Percentiles rank a stretch among this genome's conserved stretches.
phyloP scores from a whole-genome alignment of 495 filamentous ascomycete genomes.

The Endocarpon pusillum region DNA sequence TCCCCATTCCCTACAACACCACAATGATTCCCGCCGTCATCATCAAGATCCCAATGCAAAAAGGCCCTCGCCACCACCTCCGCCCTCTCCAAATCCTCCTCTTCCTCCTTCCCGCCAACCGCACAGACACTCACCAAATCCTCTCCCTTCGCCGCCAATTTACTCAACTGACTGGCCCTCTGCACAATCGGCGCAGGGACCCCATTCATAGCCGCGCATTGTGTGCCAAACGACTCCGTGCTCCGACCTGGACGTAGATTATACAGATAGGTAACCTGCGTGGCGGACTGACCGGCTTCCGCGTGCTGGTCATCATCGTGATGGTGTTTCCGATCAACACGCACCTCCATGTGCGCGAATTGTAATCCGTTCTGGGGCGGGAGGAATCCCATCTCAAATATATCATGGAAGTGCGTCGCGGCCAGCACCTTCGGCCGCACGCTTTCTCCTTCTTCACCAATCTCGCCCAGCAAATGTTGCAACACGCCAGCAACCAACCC shows the following conservation, averaged over 20 bases:
- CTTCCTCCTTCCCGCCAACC: slow-evolving; percentile 40
- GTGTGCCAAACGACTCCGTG: slow-evolving; percentile 67
- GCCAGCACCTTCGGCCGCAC: slow-evolving; percentile 79
- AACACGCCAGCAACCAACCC: slow-evolving; percentile 74
- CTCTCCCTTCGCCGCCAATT: slow-evolving; percentile 52
- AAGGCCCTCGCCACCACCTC: slow-evolving; percentile 17
- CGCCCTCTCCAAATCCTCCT: slow-evolving; percentile 42
- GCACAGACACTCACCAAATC: slow-evolving; percentile 58
- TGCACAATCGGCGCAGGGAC: slow-evolving; percentile 53
- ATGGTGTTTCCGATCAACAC: no score
- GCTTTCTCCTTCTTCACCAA: slow-evolving; percentile 35
- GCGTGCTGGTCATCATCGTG: slow-evolving; percentile 36
- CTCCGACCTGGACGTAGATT: slow-evolving; percentile 53
- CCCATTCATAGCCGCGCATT: slow-evolving; percentile 73
- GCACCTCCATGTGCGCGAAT: slow-evolving; percentile 83
- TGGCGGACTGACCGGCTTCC: slow-evolving; percentile 28
- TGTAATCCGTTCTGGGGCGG: slow-evolving; percentile 35
- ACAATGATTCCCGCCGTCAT: neutral
- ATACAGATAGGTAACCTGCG: slow-evolving; percentile 79
- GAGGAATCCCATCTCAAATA: slow-evolving; percentile 64
- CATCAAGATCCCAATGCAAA: slow-evolving; percentile 4
- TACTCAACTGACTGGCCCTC: slow-evolving; percentile 59
- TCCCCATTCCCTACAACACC: neutral
- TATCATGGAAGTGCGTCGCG: slow-evolving; percentile 90
- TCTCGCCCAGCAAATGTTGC: slow-evolving; percentile 46